Percentiles rank a stretch among this genome's conserved stretches.
These are phyloP conservation scores for Magnolia officinalis DNA, from an alignment of 164 flowering plant genomes.

Conservation along the genomic window DNA sequence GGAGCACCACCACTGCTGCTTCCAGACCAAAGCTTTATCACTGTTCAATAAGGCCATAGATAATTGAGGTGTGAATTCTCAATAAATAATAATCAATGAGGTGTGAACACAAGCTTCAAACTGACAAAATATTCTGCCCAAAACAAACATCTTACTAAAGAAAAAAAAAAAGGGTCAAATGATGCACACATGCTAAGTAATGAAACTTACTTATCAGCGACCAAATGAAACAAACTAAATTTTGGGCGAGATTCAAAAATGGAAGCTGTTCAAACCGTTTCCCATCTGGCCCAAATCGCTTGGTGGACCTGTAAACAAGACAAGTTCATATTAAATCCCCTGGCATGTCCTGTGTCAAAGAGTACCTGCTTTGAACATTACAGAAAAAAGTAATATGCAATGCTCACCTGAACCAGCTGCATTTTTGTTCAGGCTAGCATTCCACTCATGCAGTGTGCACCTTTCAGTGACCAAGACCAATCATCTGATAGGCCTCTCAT, in stretches of 20 bases:
- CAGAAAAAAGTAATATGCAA: too few species aligned
- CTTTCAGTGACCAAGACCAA: too few species aligned
- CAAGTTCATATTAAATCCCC: neutral
- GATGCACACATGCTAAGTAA: neutral
- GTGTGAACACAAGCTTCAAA: neutral
- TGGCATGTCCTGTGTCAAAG: too few species aligned
- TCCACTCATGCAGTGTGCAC: too few species aligned
- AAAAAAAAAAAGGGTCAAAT: neutral
- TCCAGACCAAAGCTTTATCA: conserved; percentile 80
- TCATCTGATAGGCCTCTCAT: too few species aligned
- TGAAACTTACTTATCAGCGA: conserved; percentile 80
- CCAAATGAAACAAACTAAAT: conserved; percentile 86
- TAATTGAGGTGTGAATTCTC: neutral
- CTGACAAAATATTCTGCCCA: neutral
- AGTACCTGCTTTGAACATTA: too few species aligned
- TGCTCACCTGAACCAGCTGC: too few species aligned
- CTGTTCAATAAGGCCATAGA: conserved; percentile 29
- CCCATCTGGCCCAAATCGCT: conserved; percentile 79
- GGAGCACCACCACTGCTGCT: conserved; percentile 75
- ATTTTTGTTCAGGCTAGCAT: too few species aligned
- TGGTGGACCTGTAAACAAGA: conserved; percentile 67
- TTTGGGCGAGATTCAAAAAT: conserved; percentile 88
- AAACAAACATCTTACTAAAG: too few species aligned
- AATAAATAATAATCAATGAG: too few species aligned
- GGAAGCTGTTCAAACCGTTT: conserved; percentile 92